Conservation (phyloP, 2,329 filamentous ascomycete species). For the Hypoxylon rubiginosum region DNA sequence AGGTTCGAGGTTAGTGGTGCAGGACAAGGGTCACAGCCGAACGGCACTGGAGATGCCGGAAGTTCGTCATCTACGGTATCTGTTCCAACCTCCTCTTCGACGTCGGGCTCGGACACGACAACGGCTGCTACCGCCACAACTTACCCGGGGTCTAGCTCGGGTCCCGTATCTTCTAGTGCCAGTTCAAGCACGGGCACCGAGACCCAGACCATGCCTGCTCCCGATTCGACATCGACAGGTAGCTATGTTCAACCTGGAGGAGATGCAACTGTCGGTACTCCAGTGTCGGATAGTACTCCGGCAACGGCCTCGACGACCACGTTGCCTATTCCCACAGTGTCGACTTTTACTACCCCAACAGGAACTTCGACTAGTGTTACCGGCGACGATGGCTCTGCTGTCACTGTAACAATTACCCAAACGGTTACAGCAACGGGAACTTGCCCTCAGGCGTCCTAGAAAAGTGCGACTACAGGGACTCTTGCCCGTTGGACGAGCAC, state of each 20-base stretch:
- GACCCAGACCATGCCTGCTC: conserved; percentile 28
- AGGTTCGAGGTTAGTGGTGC: conserved; percentile 56
- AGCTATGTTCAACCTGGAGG: conserved; percentile 44
- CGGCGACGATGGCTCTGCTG: conserved; percentile 32
- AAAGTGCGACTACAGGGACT: conserved; percentile 37
- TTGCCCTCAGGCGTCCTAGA: conserved; percentile 44
- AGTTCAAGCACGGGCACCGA: conserved; percentile 23
- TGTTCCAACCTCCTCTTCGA: conserved; percentile 20
- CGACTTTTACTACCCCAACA: conserved; percentile 14
- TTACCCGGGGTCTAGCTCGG: conserved; percentile 23
- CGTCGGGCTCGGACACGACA: conserved; percentile 17
- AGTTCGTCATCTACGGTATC: conserved; percentile 22
- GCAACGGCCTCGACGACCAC: conserved; percentile 31
- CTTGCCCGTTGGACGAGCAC: conserved; percentile 34
- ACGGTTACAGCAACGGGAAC: conserved; percentile 48
- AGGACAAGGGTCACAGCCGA: conserved; percentile 30
- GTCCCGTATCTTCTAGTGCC: conserved; percentile 25
- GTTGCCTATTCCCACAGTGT: conserved; percentile 30
- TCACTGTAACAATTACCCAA: conserved; percentile 49
- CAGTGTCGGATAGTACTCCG: conserved; percentile 19
- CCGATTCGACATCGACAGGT: conserved; percentile 39
- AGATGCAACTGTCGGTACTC: conserved; percentile 26
- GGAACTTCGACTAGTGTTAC: conserved; percentile 26
- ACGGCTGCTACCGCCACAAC: conserved; percentile 8
- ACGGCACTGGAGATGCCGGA: conserved; percentile 23